Conservation (phyloP, 179 eudicot species). For the Camellia oleifera region DNA sequence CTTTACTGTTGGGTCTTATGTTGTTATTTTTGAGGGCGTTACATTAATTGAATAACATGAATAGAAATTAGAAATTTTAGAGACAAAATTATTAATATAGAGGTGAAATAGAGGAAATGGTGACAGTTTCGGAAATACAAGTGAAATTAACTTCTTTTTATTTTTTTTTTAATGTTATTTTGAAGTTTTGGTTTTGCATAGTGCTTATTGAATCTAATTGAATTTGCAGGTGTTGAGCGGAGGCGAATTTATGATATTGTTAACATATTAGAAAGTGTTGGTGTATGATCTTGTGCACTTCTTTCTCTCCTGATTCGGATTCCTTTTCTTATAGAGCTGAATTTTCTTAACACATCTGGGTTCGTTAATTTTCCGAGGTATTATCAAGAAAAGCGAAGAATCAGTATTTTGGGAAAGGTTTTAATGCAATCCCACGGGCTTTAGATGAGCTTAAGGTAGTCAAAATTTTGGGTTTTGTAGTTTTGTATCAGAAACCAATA, state of each 20-base stretch:
- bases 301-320: neutral
- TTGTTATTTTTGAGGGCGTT: too few species aligned
- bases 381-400: slow-evolving; percentile 52
- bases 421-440: slow-evolving; percentile 49
- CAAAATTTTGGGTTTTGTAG: neutral
- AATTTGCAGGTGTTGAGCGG: slow-evolving; percentile 56
- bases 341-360: neutral
- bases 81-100: neutral
- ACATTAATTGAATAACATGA: too few species aligned
- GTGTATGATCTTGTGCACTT: slow-evolving; percentile 33
- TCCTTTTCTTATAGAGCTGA: too few species aligned
- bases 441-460: slow-evolving; percentile 53
- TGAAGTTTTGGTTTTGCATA: too few species aligned
- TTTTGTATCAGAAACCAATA: neutral
- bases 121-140: too few species aligned
- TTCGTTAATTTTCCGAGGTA: slow-evolving; percentile 33
- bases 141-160: too few species aligned
- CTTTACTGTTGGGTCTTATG: too few species aligned
- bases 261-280: slow-evolving; percentile 67
- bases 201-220: neutral
- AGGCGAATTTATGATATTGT: slow-evolving; percentile 73
- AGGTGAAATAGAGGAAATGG: too few species aligned
- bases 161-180: too few species aligned
- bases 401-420: slow-evolving; percentile 63
- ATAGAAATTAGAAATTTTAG: neutral